Conservation (phyloP, 1,284 basidiomycete genomes). For the Pholiota adiposa region DNA sequence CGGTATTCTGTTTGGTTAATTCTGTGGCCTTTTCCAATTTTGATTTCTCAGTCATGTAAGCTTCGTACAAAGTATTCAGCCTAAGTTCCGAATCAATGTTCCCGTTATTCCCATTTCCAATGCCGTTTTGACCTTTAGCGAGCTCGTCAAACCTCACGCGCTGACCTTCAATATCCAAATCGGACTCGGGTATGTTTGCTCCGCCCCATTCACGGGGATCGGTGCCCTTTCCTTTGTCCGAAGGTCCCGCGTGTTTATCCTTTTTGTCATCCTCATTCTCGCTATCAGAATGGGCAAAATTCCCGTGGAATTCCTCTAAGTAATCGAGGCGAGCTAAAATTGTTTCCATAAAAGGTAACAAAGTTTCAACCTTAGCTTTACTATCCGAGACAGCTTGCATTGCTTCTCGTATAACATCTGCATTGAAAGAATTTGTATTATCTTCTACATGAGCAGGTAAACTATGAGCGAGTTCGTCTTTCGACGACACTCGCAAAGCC, state of each 20-base stretch:
- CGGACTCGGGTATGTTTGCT: background rate
- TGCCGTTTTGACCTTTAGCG: background rate
- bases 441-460: no score
- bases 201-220: constrained; percentile 12
- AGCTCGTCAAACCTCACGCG: background rate
- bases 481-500: background rate
- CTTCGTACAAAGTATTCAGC: background rate
- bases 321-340: background rate
- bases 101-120: background rate
- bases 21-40: constrained; percentile 1
- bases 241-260: background rate
- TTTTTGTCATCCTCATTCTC: no score
- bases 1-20: background rate
- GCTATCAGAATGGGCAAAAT: background rate
- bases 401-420: background rate
- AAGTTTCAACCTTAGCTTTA: background rate
- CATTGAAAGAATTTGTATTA: no score
- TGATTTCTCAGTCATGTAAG: background rate
- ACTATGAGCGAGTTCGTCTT: background rate
- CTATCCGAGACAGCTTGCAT: background rate
- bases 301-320: background rate
- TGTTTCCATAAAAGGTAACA: background rate
- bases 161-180: background rate
- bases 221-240: constrained; percentile 7
- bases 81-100: background rate